Evolutionary conservation across 2,329 filamentous ascomycete species (phyloP).

Genomic region (Fusarium newnesense): DNA sequence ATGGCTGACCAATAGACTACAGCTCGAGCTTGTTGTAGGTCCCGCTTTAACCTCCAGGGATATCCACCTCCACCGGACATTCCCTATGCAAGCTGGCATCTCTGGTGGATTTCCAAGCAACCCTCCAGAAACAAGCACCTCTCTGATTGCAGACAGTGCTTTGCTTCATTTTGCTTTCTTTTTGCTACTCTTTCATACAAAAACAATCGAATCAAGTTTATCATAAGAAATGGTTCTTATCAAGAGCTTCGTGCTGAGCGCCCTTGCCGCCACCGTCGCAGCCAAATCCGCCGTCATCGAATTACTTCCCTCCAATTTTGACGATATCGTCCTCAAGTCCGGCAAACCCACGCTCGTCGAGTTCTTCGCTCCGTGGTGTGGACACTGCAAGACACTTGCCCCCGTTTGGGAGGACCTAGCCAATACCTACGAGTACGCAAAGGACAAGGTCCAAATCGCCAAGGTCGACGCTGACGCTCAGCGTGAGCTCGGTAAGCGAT

Average conservation of each 20-base stretch:
- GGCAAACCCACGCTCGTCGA: slow-evolving; percentile 96
- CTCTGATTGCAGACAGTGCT: slow-evolving; percentile 18
- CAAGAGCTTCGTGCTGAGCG: slow-evolving; percentile 69
- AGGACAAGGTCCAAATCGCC: slow-evolving; percentile 82
- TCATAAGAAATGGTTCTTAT: slow-evolving; percentile 63
- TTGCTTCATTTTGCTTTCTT: slow-evolving; percentile 2
- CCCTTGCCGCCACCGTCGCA: slow-evolving; percentile 64
- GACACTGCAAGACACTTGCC: slow-evolving; percentile 97
- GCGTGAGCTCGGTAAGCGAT: slow-evolving; percentile 83
- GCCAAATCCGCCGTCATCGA: slow-evolving; percentile 89
- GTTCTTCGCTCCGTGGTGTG: slow-evolving; percentile 99
- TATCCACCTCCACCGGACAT: slow-evolving; percentile 30
- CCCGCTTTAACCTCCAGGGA: slow-evolving; percentile 31
- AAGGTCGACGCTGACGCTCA: slow-evolving; percentile 97
- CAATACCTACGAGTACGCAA: slow-evolving; percentile 74
- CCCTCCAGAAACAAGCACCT: slow-evolving; percentile 20
- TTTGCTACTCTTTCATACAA: neutral
- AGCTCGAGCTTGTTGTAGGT: slow-evolving; percentile 32
- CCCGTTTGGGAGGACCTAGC: slow-evolving; percentile 95
- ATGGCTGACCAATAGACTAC: neutral
- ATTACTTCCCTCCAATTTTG: slow-evolving; percentile 90
- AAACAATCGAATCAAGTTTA: slow-evolving; percentile 8
- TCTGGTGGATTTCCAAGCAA: slow-evolving; percentile 44
- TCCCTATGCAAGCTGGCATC: slow-evolving; percentile 47
- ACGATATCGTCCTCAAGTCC: slow-evolving; percentile 86